phyloP scores from a whole-genome alignment of 192 early-diverging fungal species.

The Backusella morwellensis region DNA sequence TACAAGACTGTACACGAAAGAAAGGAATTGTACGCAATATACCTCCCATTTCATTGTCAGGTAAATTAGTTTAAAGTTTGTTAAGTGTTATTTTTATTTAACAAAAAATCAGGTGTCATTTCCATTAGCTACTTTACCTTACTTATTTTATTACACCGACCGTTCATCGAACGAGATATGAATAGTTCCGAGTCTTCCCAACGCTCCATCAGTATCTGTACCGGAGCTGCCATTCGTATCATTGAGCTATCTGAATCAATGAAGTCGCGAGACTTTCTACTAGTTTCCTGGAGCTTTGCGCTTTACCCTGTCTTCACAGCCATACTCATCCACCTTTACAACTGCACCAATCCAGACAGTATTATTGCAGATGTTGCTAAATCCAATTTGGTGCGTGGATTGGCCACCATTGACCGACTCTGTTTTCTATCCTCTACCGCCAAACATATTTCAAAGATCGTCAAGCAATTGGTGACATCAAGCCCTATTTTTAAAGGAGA shows the following conservation, averaged over 20 bases:
- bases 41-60: conserved; percentile 23
- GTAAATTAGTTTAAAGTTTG: background rate
- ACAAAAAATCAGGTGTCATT: conserved; percentile 18
- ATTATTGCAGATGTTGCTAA: conserved; percentile 16
- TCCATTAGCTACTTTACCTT: conserved; percentile 46
- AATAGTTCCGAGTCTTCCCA: conserved; percentile 22
- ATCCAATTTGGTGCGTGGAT: conserved; percentile 6
- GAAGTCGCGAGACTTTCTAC: conserved; percentile 31
- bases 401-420: background rate
- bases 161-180: conserved; percentile 36
- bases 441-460: background rate
- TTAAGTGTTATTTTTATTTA: too few species aligned
- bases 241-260: conserved; percentile 31
- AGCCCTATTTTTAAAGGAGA: background rate
- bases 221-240: conserved; percentile 24
- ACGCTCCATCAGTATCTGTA: conserved; percentile 33
- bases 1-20: conserved; percentile 12
- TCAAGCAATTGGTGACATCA: background rate
- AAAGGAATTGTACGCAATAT: background rate
- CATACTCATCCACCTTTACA: conserved; percentile 18
- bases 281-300: conserved; percentile 23
- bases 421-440: background rate
- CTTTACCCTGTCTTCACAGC: conserved; percentile 21
- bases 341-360: conserved; percentile 6
- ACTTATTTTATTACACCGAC: conserved; percentile 52